These are phyloP conservation scores for Arthrobotrys sphaeroides DNA, from an alignment of 2,329 filamentous ascomycete species.

Conservation along the genomic window DNA sequence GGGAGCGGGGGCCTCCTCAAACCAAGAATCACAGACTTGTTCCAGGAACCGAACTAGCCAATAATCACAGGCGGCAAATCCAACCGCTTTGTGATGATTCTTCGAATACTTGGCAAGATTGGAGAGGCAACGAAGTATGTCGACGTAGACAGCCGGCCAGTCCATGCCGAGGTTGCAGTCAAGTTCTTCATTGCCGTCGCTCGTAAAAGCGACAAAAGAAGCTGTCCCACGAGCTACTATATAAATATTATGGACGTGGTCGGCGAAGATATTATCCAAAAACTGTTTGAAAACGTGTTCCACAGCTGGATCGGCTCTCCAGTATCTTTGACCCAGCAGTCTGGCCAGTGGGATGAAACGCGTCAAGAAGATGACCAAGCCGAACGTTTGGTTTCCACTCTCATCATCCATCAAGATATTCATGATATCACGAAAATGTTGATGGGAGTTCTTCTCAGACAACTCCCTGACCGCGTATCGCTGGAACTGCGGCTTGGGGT, in stretches of 20 bases:
- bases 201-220: constrained; percentile 13
- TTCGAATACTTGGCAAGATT: constrained; percentile 8
- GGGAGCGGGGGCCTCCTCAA: neutral
- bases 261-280: neutral
- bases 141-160: neutral
- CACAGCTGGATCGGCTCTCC: neutral
- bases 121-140: constrained; percentile 16
- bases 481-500: constrained; percentile 17
- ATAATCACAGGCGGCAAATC: neutral
- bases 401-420: neutral
- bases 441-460: constrained; percentile 6
- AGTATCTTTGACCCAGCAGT: constrained; percentile 18
- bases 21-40: constrained; percentile 19
- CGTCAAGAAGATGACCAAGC: constrained; percentile 6
- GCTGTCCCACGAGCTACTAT: constrained; percentile 16
- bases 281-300: neutral
- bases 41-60: constrained; percentile 44
- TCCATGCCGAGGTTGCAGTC: too few species aligned
- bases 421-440: constrained; percentile 24
- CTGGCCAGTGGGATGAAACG: constrained; percentile 28
- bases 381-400: neutral
- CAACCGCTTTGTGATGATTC: neutral
- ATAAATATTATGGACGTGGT: neutral
- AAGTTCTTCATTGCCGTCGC: neutral
- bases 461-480: constrained; percentile 23